Evolutionary conservation across 257 asterid species (phyloP).

Genomic region (Henckelia pumila): DNA sequence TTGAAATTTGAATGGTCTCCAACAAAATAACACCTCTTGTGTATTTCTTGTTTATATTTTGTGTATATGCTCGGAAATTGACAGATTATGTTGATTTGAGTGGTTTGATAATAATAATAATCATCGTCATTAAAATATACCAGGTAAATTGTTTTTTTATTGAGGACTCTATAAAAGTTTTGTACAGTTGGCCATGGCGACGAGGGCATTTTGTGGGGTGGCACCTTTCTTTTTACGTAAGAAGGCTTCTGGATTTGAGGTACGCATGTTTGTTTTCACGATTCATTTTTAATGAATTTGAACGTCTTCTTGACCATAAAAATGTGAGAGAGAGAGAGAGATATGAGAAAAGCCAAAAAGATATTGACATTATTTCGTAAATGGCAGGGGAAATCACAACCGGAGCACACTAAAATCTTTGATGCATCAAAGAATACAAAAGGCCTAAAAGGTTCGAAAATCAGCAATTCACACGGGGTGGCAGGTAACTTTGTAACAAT

Average conservation of each 20-base stretch:
- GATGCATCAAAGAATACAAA: slow-evolving; percentile 31
- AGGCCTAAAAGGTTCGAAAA: slow-evolving; percentile 26
- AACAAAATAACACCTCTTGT: slow-evolving; percentile 25
- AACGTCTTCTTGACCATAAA: background rate
- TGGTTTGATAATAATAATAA: background rate
- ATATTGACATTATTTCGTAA: slow-evolving; percentile 6
- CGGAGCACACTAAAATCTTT: slow-evolving; percentile 28
- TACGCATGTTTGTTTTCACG: background rate
- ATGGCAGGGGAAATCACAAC: slow-evolving; percentile 46
- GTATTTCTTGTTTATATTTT: slow-evolving; percentile 17
- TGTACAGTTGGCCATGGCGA: slow-evolving; percentile 36
- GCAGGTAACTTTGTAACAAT: slow-evolving; percentile 47
- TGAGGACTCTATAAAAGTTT: slow-evolving; percentile 29
- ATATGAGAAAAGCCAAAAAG: background rate
- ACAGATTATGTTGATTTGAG: slow-evolving; percentile 11
- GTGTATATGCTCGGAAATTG: slow-evolving; percentile 1
- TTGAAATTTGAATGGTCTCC: slow-evolving; percentile 35
- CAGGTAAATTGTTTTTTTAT: slow-evolving; percentile 16
- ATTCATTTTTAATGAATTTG: background rate
- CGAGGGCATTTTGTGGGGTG: slow-evolving; percentile 48
- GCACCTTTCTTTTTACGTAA: slow-evolving; percentile 46
- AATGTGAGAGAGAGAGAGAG: background rate
- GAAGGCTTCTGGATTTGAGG: slow-evolving; percentile 48
- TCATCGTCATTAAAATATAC: slow-evolving; percentile 1
- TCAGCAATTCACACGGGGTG: slow-evolving; percentile 38